Conservation (phyloP, 2,329 filamentous ascomycete genomes). For the Leptodontidium sp. region DNA sequence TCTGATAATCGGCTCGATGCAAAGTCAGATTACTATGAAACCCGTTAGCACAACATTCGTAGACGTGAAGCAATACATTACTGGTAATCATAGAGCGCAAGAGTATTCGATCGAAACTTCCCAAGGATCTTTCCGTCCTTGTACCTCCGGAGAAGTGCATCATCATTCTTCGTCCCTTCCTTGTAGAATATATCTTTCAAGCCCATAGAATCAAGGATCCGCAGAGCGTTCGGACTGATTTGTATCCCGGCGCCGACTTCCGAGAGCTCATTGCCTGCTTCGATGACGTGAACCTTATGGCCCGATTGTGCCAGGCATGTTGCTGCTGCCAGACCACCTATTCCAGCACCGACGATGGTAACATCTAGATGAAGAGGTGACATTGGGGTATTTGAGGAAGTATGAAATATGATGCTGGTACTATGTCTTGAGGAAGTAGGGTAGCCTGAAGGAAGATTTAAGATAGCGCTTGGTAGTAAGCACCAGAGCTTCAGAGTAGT, state of each 20-base stretch:
- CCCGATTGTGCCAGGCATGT: constrained; percentile 49
- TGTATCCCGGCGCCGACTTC: constrained; percentile 27
- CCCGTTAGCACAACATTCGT: not conserved
- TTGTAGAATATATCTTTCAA: constrained; percentile 21
- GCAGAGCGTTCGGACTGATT: constrained; percentile 22
- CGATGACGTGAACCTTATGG: constrained; percentile 32
- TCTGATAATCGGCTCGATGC: constrained; percentile 28
- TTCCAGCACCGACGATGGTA: constrained; percentile 49
- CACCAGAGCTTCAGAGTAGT: too few species aligned
- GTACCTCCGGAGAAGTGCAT: constrained; percentile 11
- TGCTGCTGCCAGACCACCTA: constrained; percentile 60
- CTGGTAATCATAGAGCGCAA: constrained; percentile 20
- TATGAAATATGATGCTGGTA: not conserved
- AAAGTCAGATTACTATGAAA: constrained; percentile 15
- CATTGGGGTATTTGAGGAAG: not conserved
- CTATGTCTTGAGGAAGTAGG: not conserved
- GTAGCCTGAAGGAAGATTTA: too few species aligned
- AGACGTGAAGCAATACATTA: not conserved
- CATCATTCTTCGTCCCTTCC: constrained; percentile 21
- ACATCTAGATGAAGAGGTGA: constrained; percentile 16
- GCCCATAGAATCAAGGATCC: constrained; percentile 18
- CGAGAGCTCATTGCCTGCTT: constrained; percentile 12
- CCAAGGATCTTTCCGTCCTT: constrained; percentile 19
- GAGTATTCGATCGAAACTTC: constrained; percentile 15
- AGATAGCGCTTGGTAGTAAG: too few species aligned